These are phyloP conservation scores for Umbilicaria muhlenbergii DNA, from an alignment of 495 filamentous ascomycete genomes.

Conservation along the genomic window DNA sequence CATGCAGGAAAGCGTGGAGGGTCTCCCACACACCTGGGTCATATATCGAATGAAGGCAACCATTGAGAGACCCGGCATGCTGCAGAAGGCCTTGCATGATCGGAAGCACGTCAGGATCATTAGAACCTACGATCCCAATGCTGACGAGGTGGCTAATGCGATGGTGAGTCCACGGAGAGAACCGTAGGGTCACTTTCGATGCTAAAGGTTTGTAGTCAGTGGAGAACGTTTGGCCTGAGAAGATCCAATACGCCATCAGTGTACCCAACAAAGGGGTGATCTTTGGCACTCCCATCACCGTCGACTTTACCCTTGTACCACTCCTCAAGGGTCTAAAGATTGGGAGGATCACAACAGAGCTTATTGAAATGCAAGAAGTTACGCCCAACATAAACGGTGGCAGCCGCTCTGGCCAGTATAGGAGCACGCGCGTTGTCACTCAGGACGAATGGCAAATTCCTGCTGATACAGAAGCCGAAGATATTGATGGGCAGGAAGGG, in stretches of 20 bases:
- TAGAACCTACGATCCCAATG: constrained; percentile 64
- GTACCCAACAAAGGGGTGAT: constrained; percentile 82
- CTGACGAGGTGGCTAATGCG: constrained; percentile 68
- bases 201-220: constrained; percentile 37
- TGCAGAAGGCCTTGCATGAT: constrained; percentile 63
- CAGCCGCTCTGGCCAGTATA: constrained; percentile 37
- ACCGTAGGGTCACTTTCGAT: neutral
- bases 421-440: constrained; percentile 43
- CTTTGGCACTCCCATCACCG: constrained; percentile 66
- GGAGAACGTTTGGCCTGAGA: constrained; percentile 88
- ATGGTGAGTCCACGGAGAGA: constrained; percentile 39
- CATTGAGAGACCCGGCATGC: constrained; percentile 53
- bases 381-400: constrained; percentile 35
- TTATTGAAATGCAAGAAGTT: constrained; percentile 66
- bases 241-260: constrained; percentile 81
- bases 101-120: constrained; percentile 75
- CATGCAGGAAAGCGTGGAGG: constrained; percentile 78
- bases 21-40: constrained; percentile 62
- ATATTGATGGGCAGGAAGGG: constrained; percentile 62
- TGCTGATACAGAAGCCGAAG: constrained; percentile 42
- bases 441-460: constrained; percentile 45
- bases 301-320: constrained; percentile 70
- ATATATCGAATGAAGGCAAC: constrained; percentile 81
- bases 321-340: constrained; percentile 76
- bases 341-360: constrained; percentile 53